Conservation (phyloP, 306 rosid species). For the Lathyrus sativus region DNA sequence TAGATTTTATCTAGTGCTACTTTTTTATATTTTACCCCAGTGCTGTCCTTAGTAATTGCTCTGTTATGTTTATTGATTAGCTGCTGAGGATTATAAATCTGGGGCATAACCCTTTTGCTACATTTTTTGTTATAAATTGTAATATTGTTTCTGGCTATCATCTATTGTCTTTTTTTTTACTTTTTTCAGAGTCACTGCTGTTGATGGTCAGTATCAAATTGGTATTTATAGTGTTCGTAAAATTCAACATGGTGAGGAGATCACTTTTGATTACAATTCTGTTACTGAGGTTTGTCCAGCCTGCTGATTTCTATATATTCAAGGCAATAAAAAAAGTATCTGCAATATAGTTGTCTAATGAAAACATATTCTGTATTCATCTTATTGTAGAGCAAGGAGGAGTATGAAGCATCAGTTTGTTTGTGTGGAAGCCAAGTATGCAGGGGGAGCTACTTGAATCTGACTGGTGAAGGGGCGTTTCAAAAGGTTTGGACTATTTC, state of each 20-base stretch:
- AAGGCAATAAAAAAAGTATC: constrained; percentile 14
- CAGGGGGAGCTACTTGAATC: constrained; percentile 95
- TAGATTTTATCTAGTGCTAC: constrained; percentile 7
- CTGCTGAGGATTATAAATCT: constrained; percentile 10
- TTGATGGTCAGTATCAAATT: constrained; percentile 92
- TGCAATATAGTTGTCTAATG: constrained; percentile 30
- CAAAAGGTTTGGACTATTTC: constrained; percentile 56
- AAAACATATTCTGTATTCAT: constrained; percentile 20
- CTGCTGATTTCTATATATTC: constrained; percentile 8
- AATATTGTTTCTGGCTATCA: not conserved
- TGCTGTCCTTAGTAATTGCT: not conserved
- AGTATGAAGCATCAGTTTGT: constrained; percentile 97
- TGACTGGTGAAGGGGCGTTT: constrained; percentile 97
- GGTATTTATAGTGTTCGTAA: constrained; percentile 87
- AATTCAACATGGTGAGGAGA: constrained; percentile 90
- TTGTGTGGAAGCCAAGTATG: constrained; percentile 99
- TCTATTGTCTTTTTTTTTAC: constrained; percentile 1
- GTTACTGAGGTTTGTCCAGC: constrained; percentile 88
- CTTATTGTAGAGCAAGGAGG: constrained; percentile 87
- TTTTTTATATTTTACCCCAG: constrained; percentile 8
- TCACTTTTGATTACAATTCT: constrained; percentile 95
- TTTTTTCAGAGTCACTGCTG: constrained; percentile 86
- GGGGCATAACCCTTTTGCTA: constrained; percentile 11
- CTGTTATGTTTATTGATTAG: constrained; percentile 26
- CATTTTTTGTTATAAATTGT: not conserved